These are phyloP conservation scores for Peronospora belbahrii DNA, from an alignment of 352 stramenopile genomes.

Conservation along the genomic window DNA sequence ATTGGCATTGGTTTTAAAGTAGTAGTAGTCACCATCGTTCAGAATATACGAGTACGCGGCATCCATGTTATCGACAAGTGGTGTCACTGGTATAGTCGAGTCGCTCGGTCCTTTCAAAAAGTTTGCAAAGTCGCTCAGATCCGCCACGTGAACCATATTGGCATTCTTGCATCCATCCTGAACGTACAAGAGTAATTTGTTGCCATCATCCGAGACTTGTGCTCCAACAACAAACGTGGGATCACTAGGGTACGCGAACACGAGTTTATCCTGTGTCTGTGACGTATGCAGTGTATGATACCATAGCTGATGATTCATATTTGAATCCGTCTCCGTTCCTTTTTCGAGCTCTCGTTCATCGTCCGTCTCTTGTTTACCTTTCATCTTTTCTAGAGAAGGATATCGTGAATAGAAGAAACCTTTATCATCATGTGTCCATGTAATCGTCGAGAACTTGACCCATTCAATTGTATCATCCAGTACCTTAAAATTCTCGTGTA, in stretches of 20 bases:
- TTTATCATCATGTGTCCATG: constrained; percentile 76
- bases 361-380: constrained; percentile 38
- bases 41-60: constrained; percentile 77
- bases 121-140: constrained; percentile 39
- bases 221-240: constrained; percentile 61
- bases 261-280: constrained; percentile 61
- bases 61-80: constrained; percentile 85
- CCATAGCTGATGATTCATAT: constrained; percentile 76
- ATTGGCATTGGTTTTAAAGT: constrained; percentile 82
- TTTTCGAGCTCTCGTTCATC: constrained; percentile 37
- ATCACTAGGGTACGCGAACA: constrained; percentile 71
- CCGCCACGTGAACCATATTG: constrained; percentile 81
- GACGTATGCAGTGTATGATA: constrained; percentile 69
- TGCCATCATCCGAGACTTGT: constrained; percentile 72
- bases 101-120: constrained; percentile 34
- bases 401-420: constrained; percentile 86
- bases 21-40: constrained; percentile 84
- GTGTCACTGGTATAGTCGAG: constrained; percentile 43
- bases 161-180: constrained; percentile 86
- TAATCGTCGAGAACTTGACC: constrained; percentile 84
- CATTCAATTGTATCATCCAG: constrained; percentile 77
- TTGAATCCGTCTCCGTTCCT: constrained; percentile 73
- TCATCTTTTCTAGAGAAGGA: constrained; percentile 54
- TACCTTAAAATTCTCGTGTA: constrained; percentile 58
- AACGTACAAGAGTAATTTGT: constrained; percentile 66